Evolutionary conservation across 306 rosid genomes (phyloP).

Genomic region (apple (Malus domestica)): DNA sequence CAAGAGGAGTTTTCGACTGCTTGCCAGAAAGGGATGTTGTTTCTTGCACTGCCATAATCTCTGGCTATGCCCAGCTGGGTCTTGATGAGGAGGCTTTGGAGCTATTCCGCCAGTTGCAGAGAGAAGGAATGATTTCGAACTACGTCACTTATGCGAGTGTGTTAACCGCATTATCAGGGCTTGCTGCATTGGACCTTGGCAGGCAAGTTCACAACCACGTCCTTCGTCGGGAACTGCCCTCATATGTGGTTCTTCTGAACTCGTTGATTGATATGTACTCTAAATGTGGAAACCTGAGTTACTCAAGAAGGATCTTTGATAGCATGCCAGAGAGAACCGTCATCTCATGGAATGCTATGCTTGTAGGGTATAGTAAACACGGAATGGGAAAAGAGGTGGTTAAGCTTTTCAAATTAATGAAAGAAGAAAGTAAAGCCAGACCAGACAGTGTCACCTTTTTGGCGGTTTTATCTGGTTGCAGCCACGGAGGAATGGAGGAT

Average conservation of each 20-base stretch:
- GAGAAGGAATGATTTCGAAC: constrained; percentile 73
- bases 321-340: constrained; percentile 60
- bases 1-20: constrained; percentile 50
- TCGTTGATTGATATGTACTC: constrained; percentile 91
- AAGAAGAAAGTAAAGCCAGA: constrained; percentile 52
- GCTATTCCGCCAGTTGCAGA: constrained; percentile 55
- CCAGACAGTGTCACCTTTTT: constrained; percentile 68
- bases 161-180: constrained; percentile 79
- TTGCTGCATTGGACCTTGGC: constrained; percentile 83
- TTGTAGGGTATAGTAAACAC: constrained; percentile 78
- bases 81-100: constrained; percentile 66
- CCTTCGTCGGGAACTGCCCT: constrained; percentile 49
- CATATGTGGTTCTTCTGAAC: constrained; percentile 69
- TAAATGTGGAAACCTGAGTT: constrained; percentile 73
- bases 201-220: constrained; percentile 73
- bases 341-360: constrained; percentile 92
- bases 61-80: constrained; percentile 87
- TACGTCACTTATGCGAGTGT: constrained; percentile 75
- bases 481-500: constrained; percentile 78
- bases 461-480: constrained; percentile 86
- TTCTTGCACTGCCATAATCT: constrained; percentile 75
- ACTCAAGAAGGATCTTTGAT: constrained; percentile 63
- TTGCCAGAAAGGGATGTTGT: constrained; percentile 82
- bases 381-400: constrained; percentile 84
- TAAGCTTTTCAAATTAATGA: constrained; percentile 60